Conservation (phyloP, 1,284 basidiomycete genomes). For the Fomitopsis betulina region DNA sequence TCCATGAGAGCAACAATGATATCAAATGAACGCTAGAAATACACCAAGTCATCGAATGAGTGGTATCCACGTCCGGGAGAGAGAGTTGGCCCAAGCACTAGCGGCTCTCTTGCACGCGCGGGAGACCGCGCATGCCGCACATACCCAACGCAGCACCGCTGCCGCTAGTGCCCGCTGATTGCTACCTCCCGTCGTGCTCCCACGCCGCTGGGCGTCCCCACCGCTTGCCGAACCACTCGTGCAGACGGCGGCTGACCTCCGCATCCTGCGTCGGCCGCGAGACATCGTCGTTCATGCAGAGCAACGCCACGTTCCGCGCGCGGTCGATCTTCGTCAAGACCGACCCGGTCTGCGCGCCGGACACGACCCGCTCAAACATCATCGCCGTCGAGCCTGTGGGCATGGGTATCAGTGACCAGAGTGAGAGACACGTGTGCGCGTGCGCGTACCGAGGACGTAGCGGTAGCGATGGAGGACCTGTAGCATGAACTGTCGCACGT, state of each 20-base stretch:
- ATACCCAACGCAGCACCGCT: not conserved
- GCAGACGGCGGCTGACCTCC: slow-evolving; percentile 15
- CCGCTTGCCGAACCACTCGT: slow-evolving; percentile 16
- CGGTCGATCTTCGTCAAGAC: slow-evolving; percentile 9
- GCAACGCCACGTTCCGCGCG: slow-evolving; percentile 16
- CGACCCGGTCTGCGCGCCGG: slow-evolving; percentile 10
- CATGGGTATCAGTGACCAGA: not conserved
- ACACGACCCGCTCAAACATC: slow-evolving; percentile 19
- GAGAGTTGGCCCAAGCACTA: no score
- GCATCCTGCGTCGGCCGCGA: slow-evolving; percentile 10
- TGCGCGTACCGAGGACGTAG: slow-evolving; percentile 30
- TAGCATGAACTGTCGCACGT: slow-evolving; percentile 35
- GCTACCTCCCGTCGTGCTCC: slow-evolving; percentile 12
- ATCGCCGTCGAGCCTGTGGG: slow-evolving; percentile 19
- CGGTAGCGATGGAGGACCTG: slow-evolving; percentile 40
- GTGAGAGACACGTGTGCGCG: not conserved
- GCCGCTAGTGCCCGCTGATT: not conserved
- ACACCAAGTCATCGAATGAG: no score
- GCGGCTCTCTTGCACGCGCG: not conserved
- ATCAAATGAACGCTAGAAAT: no score
- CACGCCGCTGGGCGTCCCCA: slow-evolving; percentile 21
- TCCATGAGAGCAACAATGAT: no score
- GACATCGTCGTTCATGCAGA: slow-evolving; percentile 28
- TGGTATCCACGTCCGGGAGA: no score
- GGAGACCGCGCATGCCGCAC: not conserved